phyloP scores from a whole-genome alignment of 2,329 filamentous ascomycete genomes.

The Tolypocladium cylindrosporum region DNA sequence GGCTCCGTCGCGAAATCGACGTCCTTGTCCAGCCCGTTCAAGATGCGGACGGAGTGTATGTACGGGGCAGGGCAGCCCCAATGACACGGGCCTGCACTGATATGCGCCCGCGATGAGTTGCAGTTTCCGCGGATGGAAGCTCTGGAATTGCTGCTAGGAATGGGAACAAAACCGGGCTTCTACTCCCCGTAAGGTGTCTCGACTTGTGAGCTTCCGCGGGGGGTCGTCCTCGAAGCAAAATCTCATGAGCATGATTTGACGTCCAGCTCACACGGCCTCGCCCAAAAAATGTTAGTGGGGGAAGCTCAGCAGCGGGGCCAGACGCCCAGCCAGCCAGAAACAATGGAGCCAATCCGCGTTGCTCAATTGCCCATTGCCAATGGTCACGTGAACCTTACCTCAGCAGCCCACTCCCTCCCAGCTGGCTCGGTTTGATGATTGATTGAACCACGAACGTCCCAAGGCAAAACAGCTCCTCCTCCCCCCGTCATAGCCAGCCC shows the following conservation, averaged over 20 bases:
- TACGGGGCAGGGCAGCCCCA: background rate
- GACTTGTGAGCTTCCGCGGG: background rate
- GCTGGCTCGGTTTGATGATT: background rate
- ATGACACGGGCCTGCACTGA: background rate
- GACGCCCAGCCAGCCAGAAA: background rate
- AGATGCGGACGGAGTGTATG: background rate
- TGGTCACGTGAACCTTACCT: constrained; percentile 21
- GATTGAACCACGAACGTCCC: background rate
- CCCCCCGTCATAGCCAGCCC: constrained; percentile 2
- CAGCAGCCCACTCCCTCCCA: constrained; percentile 4
- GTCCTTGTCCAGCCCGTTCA: background rate
- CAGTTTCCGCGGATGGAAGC: background rate
- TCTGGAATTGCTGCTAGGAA: background rate
- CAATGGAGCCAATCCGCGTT: constrained; percentile 17
- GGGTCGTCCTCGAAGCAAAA: background rate
- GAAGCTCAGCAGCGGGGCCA: background rate
- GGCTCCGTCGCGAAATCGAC: background rate
- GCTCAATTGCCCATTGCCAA: constrained; percentile 23
- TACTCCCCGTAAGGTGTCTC: background rate
- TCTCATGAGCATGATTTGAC: background rate
- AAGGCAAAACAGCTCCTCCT: constrained; percentile 16
- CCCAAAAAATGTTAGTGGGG: background rate
- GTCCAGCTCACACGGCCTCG: background rate
- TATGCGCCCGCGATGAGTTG: background rate
- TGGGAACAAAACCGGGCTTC: background rate